Percentiles rank a stretch among this genome's conserved stretches.
Evolutionary conservation across 352 stramenopile genomes (phyloP).

Genomic region (Phytophthora sojae): DNA sequence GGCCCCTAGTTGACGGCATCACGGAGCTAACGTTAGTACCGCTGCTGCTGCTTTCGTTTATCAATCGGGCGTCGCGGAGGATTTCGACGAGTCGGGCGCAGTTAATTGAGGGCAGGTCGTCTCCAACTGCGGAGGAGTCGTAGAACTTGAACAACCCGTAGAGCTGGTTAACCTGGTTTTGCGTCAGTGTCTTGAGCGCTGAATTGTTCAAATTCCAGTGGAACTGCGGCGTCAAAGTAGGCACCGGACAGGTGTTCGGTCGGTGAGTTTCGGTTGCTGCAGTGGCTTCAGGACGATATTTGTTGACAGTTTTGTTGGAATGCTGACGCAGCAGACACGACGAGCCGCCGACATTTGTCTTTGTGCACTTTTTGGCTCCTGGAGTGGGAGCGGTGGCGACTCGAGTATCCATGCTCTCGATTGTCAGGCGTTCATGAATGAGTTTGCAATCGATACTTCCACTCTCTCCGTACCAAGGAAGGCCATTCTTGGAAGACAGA

Average conservation of each 20-base stretch:
- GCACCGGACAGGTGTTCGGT: constrained; percentile 24
- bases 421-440: background rate
- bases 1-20: background rate
- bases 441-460: background rate
- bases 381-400: constrained; percentile 13
- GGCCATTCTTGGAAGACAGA: constrained; percentile 3
- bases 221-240: constrained; percentile 39
- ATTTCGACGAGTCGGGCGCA: constrained; percentile 48
- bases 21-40: background rate
- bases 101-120: constrained; percentile 55
- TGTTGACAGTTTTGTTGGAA: background rate
- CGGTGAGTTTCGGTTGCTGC: background rate
- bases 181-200: constrained; percentile 32
- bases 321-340: constrained; percentile 6
- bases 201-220: constrained; percentile 58
- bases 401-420: constrained; percentile 7
- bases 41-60: constrained; percentile 4
- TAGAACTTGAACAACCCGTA: constrained; percentile 63
- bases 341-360: background rate
- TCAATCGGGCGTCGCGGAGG: constrained; percentile 43
- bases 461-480: background rate
- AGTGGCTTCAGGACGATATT: background rate
- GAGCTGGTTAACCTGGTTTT: constrained; percentile 40
- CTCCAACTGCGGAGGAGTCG: constrained; percentile 51
- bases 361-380: constrained; percentile 5